phyloP scores from a whole-genome alignment of 495 filamentous ascomycete species.

The Aspergillus panamensis region DNA sequence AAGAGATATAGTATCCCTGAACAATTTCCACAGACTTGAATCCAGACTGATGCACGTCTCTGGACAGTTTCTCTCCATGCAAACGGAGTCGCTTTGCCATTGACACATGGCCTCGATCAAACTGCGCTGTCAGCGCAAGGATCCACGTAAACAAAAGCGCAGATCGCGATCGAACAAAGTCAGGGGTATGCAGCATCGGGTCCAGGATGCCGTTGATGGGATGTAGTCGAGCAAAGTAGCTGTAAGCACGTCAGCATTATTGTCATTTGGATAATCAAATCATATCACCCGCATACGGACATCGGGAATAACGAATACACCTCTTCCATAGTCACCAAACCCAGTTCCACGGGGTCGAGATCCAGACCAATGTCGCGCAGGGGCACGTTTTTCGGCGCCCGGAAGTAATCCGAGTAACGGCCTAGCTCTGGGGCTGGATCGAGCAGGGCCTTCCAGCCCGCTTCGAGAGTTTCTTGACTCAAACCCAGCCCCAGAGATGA shows the following conservation, averaged over 20 bases:
- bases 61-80: constrained; percentile 58
- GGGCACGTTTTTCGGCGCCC: not conserved
- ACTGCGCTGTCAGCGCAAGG: constrained; percentile 56
- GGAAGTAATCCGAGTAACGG: constrained; percentile 25
- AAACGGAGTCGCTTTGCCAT: constrained; percentile 54
- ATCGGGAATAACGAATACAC: constrained; percentile 53
- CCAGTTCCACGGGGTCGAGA: constrained; percentile 60
- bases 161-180: constrained; percentile 57
- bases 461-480: constrained; percentile 15
- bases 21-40: constrained; percentile 65
- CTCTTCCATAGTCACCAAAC: constrained; percentile 55
- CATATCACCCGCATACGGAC: constrained; percentile 34
- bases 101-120: constrained; percentile 50
- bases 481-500: constrained; percentile 26
- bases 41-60: constrained; percentile 52
- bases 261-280: not conserved
- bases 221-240: constrained; percentile 59
- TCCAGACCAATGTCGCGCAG: constrained; percentile 50
- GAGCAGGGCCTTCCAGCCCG: constrained; percentile 19
- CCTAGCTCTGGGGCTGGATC: not conserved
- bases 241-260: constrained; percentile 21
- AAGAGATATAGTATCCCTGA: constrained; percentile 30
- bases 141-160: constrained; percentile 64
- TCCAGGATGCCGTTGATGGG: constrained; percentile 65
- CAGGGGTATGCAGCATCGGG: constrained; percentile 54